Evolutionary conservation across 2,329 filamentous ascomycete genomes (phyloP).

Genomic region (Dactylella cylindrospora): DNA sequence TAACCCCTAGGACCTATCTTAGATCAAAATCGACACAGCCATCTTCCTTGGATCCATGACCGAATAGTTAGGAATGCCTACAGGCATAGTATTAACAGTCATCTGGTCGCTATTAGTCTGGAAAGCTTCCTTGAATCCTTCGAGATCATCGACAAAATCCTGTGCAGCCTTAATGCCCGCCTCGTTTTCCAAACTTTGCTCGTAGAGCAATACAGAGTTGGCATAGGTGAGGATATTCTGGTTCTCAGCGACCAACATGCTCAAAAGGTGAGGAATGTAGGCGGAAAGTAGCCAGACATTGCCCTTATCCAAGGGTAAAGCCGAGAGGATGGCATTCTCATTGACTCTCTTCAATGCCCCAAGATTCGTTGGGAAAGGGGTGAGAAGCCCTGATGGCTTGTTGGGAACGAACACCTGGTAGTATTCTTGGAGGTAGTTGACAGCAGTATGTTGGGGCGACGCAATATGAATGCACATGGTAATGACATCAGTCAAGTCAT

Average conservation of each 20-base stretch:
- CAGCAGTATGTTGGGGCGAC: constrained; percentile 57
- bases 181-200: neutral
- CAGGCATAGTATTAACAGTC: neutral
- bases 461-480: constrained; percentile 61
- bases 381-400: constrained; percentile 54
- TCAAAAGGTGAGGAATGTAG: constrained; percentile 56
- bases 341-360: constrained; percentile 48
- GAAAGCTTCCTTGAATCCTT: constrained; percentile 7
- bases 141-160: constrained; percentile 7
- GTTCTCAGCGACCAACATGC: constrained; percentile 54
- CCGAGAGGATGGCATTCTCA: constrained; percentile 52
- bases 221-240: constrained; percentile 55
- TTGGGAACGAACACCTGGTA: constrained; percentile 57
- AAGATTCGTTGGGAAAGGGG: constrained; percentile 50
- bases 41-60: constrained; percentile 53
- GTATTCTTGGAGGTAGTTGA: constrained; percentile 60
- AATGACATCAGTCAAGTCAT: constrained; percentile 55
- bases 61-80: constrained; percentile 49
- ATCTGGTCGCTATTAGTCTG: constrained; percentile 13
- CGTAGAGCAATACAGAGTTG: constrained; percentile 2
- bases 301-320: constrained; percentile 54
- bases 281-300: constrained; percentile 56
- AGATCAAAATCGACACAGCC: constrained; percentile 52
- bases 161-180: constrained; percentile 4
- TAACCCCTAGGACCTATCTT: no score